Percentiles rank a stretch among this genome's conserved stretches.
These are phyloP conservation scores for Pontederia paniculata DNA, from an alignment of 176 grass and related monocot genomes.

Conservation along the genomic window DNA sequence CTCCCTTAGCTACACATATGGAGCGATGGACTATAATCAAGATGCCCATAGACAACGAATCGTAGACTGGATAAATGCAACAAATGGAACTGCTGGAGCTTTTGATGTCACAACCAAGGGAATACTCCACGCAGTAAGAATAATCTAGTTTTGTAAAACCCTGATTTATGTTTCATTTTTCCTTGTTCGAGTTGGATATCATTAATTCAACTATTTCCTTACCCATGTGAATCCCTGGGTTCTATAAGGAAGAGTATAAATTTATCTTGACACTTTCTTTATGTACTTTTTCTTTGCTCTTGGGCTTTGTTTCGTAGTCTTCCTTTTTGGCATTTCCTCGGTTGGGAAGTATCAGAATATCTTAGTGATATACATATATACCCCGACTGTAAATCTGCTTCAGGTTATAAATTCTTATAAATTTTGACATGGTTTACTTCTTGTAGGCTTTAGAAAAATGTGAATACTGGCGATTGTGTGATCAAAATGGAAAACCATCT, in stretches of 20 bases:
- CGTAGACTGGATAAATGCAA: constrained; percentile 98
- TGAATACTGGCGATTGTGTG: constrained; percentile 91
- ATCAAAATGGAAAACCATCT: constrained; percentile 74
- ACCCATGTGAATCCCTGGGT: no score
- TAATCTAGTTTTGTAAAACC: not conserved
- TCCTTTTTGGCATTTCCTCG: no score
- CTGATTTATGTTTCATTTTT: not conserved
- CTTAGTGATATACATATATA: no score
- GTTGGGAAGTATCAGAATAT: no score
- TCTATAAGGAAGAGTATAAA: no score
- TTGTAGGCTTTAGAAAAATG: constrained; percentile 78
- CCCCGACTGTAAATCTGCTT: not conserved
- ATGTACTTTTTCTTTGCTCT: no score
- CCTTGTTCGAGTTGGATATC: not conserved
- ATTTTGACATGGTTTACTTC: not conserved
- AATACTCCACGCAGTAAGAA: constrained; percentile 86
- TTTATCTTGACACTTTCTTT: no score
- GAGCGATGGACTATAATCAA: constrained; percentile 97
- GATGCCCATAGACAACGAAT: constrained; percentile 96
- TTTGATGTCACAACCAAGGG: constrained; percentile 99
- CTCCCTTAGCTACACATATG: constrained; percentile 95
- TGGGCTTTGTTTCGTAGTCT: no score
- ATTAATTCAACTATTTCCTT: no score
- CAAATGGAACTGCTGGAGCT: constrained; percentile 73
- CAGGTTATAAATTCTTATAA: not conserved